Evolutionary conservation across 2,329 filamentous ascomycete species (phyloP).

Genomic region (Claviceps sp.): DNA sequence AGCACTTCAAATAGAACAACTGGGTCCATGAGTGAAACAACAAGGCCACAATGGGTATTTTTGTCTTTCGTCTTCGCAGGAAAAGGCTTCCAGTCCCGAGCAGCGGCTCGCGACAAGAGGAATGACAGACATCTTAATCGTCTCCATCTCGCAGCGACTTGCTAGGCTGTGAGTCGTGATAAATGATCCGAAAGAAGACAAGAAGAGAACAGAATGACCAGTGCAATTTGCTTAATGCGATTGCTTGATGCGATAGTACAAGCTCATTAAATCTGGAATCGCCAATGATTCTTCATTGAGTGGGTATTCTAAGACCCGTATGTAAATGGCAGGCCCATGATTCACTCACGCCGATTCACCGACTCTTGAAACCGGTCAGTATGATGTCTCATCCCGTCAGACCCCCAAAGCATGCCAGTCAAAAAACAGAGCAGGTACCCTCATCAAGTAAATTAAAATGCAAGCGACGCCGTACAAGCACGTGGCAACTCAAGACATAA

Average conservation of each 20-base stretch:
- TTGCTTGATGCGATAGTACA: background rate
- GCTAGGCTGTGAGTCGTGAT: background rate
- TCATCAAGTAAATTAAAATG: background rate
- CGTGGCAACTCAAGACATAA: background rate
- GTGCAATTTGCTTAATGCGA: background rate
- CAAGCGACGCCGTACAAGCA: background rate
- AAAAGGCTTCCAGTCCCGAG: too few species aligned
- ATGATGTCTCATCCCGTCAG: background rate
- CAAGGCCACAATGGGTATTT: too few species aligned
- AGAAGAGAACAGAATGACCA: background rate
- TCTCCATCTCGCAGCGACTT: background rate
- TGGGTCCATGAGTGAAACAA: too few species aligned
- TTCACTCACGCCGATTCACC: background rate
- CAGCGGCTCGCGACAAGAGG: background rate
- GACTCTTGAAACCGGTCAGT: background rate
- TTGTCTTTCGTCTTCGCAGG: background rate
- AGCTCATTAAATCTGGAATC: background rate
- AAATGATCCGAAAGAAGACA: background rate
- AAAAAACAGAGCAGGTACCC: background rate
- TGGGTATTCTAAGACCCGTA: background rate
- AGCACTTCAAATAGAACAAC: too few species aligned
- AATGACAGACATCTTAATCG: background rate
- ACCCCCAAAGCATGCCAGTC: background rate
- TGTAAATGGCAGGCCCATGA: constrained; percentile 1
- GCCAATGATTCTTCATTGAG: background rate